phyloP scores from a whole-genome alignment of 495 filamentous ascomycete species.

The Rusavskia elegans region DNA sequence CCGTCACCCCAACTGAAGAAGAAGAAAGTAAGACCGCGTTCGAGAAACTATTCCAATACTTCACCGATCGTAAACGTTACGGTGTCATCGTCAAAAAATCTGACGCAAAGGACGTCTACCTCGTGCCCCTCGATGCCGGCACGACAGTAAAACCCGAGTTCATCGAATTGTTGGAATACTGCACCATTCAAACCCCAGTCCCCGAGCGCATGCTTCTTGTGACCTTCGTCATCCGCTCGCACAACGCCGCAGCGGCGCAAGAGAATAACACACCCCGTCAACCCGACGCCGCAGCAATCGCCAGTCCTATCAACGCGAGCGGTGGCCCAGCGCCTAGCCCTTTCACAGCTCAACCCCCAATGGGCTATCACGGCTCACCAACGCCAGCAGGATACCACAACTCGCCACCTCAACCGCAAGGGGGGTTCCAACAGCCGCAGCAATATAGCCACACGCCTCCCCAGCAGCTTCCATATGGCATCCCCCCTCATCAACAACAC shows the following conservation, averaged over 20 bases:
- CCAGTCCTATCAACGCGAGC: conserved; percentile 29
- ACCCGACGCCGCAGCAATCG: conserved; percentile 19
- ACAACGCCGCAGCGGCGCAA: conserved; percentile 28
- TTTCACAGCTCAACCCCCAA: conserved; percentile 9
- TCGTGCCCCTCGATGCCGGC: conserved; percentile 57
- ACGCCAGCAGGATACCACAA: background rate
- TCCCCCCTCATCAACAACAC: conserved; percentile 12
- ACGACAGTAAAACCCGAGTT: conserved; percentile 47
- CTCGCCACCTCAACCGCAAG: conserved; percentile 10
- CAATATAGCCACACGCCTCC: conserved; percentile 8
- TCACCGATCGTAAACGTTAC: conserved; percentile 57
- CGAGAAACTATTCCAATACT: conserved; percentile 62
- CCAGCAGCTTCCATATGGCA: conserved; percentile 3
- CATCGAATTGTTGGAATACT: conserved; percentile 59
- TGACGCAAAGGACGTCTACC: conserved; percentile 60
- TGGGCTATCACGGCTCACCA: conserved; percentile 13
- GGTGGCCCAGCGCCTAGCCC: conserved; percentile 23
- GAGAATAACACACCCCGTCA: conserved; percentile 21
- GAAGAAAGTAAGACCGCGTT: conserved; percentile 41
- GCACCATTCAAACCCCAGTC: conserved; percentile 47
- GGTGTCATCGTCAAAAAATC: conserved; percentile 64
- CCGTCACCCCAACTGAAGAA: conserved; percentile 37
- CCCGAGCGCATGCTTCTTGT: conserved; percentile 58
- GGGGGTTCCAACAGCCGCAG: conserved; percentile 26
- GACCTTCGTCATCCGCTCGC: conserved; percentile 55